These are phyloP conservation scores for Rugonectria rugulosa DNA, from an alignment of 2,329 filamentous ascomycete genomes.

Conservation along the genomic window DNA sequence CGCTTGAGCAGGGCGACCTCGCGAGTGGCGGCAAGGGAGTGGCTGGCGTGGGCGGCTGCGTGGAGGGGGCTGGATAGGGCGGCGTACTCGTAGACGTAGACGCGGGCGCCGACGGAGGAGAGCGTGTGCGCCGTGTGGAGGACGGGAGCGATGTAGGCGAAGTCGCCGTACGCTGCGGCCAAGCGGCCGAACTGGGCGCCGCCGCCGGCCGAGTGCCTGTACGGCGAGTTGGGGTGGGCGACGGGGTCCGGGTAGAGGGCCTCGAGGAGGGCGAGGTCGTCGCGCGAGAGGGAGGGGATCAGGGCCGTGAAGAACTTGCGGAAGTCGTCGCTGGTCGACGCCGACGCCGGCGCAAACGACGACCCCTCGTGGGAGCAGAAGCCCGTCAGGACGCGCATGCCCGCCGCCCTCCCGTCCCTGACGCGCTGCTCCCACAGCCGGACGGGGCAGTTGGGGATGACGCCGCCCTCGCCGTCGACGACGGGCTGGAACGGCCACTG, in stretches of 20 bases:
- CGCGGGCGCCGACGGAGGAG: slow-evolving; percentile 40
- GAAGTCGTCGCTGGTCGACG: slow-evolving; percentile 60
- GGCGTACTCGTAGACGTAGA: slow-evolving; percentile 69
- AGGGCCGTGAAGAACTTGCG: slow-evolving; percentile 66
- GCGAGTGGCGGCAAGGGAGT: slow-evolving; percentile 53
- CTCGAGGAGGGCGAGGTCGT: slow-evolving; percentile 64
- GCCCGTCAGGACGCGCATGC: slow-evolving; percentile 64
- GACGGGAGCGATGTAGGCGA: slow-evolving; percentile 70
- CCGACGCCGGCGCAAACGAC: slow-evolving; percentile 63
- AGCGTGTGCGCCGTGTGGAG: slow-evolving; percentile 62
- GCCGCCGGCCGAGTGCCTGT: slow-evolving; percentile 47
- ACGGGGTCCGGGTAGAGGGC: slow-evolving; percentile 68
- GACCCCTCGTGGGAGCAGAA: slow-evolving; percentile 76
- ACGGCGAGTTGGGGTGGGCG: slow-evolving; percentile 48
- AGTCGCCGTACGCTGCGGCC: slow-evolving; percentile 69
- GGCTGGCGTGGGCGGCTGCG: slow-evolving; percentile 57
- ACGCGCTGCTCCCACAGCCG: slow-evolving; percentile 17
- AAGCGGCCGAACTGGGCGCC: slow-evolving; percentile 65
- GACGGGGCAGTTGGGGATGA: slow-evolving; percentile 55
- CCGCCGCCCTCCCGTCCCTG: slow-evolving; percentile 2
- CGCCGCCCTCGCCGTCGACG: slow-evolving; percentile 51
- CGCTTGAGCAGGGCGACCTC: slow-evolving; percentile 46
- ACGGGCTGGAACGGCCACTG: slow-evolving; percentile 75
- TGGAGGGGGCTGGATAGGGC: slow-evolving; percentile 48
- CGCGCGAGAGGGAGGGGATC: slow-evolving; percentile 61